Evolutionary conservation across 2,329 filamentous ascomycete species (phyloP).

Genomic region (Microcyclospora tardicrescens): DNA sequence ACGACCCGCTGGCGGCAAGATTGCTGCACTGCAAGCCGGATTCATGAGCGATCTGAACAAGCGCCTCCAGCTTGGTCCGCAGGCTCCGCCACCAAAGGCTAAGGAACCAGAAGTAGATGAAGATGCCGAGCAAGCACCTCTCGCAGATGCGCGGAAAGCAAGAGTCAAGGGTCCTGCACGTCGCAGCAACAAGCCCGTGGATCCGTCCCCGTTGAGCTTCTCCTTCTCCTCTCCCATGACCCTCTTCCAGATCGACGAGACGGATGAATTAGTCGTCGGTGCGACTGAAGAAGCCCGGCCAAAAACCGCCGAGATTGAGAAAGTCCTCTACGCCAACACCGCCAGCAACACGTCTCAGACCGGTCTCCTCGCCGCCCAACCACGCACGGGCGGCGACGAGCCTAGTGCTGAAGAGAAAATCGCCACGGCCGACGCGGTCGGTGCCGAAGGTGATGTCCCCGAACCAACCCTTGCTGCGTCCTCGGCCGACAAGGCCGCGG

Average conservation of each 20-base stretch:
- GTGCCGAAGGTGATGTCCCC: constrained; percentile 12
- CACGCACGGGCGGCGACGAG: constrained; percentile 2
- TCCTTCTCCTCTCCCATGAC: constrained; percentile 27
- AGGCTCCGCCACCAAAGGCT: constrained; percentile 52
- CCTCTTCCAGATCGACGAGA: constrained; percentile 32
- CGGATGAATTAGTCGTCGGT: constrained; percentile 26
- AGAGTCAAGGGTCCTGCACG: constrained; percentile 78
- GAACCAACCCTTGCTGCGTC: constrained; percentile 6
- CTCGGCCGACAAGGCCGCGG: constrained; percentile 1
- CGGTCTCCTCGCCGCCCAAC: constrained; percentile 6
- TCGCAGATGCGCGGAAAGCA: constrained; percentile 80
- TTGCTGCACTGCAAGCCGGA: constrained; percentile 77
- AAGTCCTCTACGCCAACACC: constrained; percentile 14
- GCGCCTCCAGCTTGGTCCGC: constrained; percentile 74
- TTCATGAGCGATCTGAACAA: constrained; percentile 93
- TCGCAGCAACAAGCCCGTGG: constrained; percentile 38
- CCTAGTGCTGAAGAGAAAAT: constrained; percentile 4
- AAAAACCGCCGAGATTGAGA: constrained; percentile 12
- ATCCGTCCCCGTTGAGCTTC: constrained; percentile 35
- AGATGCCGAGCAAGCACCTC: constrained; percentile 53
- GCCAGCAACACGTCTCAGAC: constrained; percentile 13
- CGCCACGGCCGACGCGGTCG: constrained; percentile 4
- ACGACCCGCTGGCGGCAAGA: constrained; percentile 69
- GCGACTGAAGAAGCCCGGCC: constrained; percentile 3
- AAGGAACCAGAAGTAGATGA: constrained; percentile 50